Base-by-base conservation (phyloP, 345 rosid species). In the Bruguiera gymnorhiza region DNA sequence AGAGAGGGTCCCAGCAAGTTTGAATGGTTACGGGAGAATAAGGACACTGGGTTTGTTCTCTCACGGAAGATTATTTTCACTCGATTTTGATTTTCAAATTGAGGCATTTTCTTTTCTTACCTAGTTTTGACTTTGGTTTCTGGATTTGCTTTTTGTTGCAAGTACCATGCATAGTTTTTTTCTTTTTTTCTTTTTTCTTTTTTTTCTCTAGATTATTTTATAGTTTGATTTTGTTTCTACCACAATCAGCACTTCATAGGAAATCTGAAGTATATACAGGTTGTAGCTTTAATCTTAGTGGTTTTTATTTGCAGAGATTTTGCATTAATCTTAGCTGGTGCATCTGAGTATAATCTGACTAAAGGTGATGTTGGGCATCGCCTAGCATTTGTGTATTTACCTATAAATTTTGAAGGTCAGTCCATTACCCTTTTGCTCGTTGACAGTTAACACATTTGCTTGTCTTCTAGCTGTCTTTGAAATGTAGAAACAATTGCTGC, bases 1-100 rank as follows among this genome's bases (percentile, higher is more conserved):
- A 84, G 78, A 85, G 98, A 94, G 75, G 97, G 98, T 73, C 98
- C 98, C 24, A 94, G 96, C 91, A 91, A 87, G 87, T 94, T 89
- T 74, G 86, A 94, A 66, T 94, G 98, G 98, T 78, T 89, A 69
- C 85, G 88, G 20, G 89, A 91, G 81, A 85, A 81, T 80, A 84
- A 74, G 73, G 90, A 89, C 78, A 85, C 83, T 18, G 89, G 98
- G 98, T 89, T 78, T 79, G 94, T 81, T 71, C 30, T 62, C 24
- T 54, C 62, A 50, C 26, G 10, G 68, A 55, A 62, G 50, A 30
- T 60, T 29, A 29, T 39, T 56, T 43, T 76, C n/a, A 29, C 53
- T 27, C 11, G 51, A 21, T 30, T 72, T 72, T 60, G 56, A 1
- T 61, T 48, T 21, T 31, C n/a, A 20, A 19, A 26, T 36, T 53